Conservation (phyloP, 257 asterid genomes). For the Lantana camara region DNA sequence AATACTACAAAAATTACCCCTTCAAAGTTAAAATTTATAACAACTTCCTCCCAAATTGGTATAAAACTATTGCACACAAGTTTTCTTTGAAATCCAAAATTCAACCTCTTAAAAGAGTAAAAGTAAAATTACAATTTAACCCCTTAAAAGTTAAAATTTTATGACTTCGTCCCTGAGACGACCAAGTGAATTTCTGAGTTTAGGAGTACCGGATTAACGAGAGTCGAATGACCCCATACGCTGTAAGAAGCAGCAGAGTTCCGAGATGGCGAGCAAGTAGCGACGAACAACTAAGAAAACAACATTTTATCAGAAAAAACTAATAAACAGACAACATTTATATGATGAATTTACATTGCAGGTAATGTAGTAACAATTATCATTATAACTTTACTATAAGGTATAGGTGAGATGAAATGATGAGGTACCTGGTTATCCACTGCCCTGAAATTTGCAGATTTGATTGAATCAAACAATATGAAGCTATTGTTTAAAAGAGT, state of each 20-base stretch:
- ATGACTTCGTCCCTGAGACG: background rate
- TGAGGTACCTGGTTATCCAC: slow-evolving; percentile 50
- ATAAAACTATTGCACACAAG: too few relatives aligned
- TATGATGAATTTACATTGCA: background rate
- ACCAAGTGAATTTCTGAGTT: background rate
- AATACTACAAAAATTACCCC: too few relatives aligned
- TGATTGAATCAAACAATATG: background rate
- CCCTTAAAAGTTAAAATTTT: background rate
- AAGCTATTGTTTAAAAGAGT: too few relatives aligned
- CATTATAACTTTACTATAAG: background rate
- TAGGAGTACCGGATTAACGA: slow-evolving; percentile 43
- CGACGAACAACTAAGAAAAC: slow-evolving; percentile 37
- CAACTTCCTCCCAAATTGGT: too few relatives aligned
- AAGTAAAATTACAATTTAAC: background rate
- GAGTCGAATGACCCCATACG: slow-evolving; percentile 51
- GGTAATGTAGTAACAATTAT: background rate
- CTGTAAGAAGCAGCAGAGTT: slow-evolving; percentile 41
- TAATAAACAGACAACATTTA: background rate
- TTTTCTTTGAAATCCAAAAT: too few relatives aligned
- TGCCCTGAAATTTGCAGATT: slow-evolving; percentile 36
- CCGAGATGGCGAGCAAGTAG: slow-evolving; percentile 53
- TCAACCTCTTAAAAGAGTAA: too few relatives aligned
- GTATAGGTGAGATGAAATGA: background rate
- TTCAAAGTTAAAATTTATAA: too few relatives aligned
- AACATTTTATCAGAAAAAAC: too few relatives aligned